Evolutionary conservation across 2,329 filamentous ascomycete species (phyloP).

Genomic region (Diaporthe longicolla): DNA sequence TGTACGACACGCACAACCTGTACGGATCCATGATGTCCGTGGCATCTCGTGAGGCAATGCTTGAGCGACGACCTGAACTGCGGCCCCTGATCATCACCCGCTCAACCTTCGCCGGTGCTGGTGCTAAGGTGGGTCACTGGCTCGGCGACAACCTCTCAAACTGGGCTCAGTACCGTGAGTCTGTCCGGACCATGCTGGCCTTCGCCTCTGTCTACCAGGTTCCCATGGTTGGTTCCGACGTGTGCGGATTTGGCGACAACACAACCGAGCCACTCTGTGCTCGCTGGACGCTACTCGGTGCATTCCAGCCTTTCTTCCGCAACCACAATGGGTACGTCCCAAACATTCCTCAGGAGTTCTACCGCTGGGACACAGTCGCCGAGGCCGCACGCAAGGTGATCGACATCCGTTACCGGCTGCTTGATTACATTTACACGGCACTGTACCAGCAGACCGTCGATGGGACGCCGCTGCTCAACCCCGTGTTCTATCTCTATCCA

Average conservation of each 20-base stretch:
- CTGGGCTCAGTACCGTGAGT: conserved; percentile 72
- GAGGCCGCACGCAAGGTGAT: conserved; percentile 76
- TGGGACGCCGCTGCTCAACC: conserved; percentile 76
- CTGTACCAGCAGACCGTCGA: conserved; percentile 72
- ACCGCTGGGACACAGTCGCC: conserved; percentile 74
- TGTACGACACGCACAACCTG: conserved; percentile 73
- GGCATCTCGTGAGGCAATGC: conserved; percentile 76
- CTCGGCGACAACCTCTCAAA: conserved; percentile 69
- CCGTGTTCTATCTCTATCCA: conserved; percentile 79
- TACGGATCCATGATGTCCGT: conserved; percentile 82
- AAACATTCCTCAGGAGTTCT: conserved; percentile 77
- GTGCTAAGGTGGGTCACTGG: conserved; percentile 74
- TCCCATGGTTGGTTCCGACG: conserved; percentile 79
- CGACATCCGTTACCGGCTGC: conserved; percentile 75
- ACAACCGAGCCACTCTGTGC: conserved; percentile 79
- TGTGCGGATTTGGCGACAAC: conserved; percentile 81
- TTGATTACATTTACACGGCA: conserved; percentile 83
- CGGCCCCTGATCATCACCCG: conserved; percentile 82
- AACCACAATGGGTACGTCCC: conserved; percentile 72
- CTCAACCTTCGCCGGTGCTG: conserved; percentile 81
- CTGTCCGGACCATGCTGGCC: conserved; percentile 70
- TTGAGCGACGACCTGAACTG: conserved; percentile 71
- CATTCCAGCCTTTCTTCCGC: conserved; percentile 82
- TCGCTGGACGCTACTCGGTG: conserved; percentile 81
- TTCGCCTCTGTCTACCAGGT: conserved; percentile 77